Evolutionary conservation across 2,329 filamentous ascomycete species (phyloP).

Genomic region (Cryphonectria carpinicola): DNA sequence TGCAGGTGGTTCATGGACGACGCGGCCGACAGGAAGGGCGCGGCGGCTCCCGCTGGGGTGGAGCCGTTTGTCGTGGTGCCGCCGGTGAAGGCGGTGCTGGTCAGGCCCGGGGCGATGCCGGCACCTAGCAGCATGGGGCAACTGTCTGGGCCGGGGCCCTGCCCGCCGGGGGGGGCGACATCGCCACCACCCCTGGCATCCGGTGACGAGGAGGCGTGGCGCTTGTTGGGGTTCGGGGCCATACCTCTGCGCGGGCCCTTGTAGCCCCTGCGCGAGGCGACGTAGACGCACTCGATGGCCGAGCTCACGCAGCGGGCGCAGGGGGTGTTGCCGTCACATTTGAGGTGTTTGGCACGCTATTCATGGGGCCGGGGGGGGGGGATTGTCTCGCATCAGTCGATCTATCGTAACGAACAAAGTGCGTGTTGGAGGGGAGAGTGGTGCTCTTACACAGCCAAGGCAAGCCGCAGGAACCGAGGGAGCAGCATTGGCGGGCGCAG

Average conservation of each 20-base stretch:
- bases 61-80: slow-evolving; percentile 30
- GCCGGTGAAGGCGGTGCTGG: slow-evolving; percentile 39
- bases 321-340: slow-evolving; percentile 72
- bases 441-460: slow-evolving; percentile 55
- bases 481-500: slow-evolving; percentile 9
- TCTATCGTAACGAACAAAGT: not conserved
- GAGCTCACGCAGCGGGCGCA: slow-evolving; percentile 65
- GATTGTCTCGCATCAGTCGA: slow-evolving; percentile 18
- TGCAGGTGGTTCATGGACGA: slow-evolving; percentile 43
- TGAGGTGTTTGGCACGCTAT: slow-evolving; percentile 70
- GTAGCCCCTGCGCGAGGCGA: slow-evolving; percentile 75
- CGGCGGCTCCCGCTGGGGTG: slow-evolving; percentile 40
- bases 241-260: slow-evolving; percentile 64
- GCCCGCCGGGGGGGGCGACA: slow-evolving; percentile 5
- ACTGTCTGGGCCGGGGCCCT: slow-evolving; percentile 37
- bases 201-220: slow-evolving; percentile 54
- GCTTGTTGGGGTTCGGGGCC: slow-evolving; percentile 53
- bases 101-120: slow-evolving; percentile 35
- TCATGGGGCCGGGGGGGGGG: no score
- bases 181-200: slow-evolving; percentile 39
- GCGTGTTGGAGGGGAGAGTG: not conserved
- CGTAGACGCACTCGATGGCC: slow-evolving; percentile 68
- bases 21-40: slow-evolving; percentile 38
- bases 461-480: slow-evolving; percentile 55
- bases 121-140: slow-evolving; percentile 51